Conservation (phyloP, 2,329 filamentous ascomycete species). For the Trichophyton schoenleinii region DNA sequence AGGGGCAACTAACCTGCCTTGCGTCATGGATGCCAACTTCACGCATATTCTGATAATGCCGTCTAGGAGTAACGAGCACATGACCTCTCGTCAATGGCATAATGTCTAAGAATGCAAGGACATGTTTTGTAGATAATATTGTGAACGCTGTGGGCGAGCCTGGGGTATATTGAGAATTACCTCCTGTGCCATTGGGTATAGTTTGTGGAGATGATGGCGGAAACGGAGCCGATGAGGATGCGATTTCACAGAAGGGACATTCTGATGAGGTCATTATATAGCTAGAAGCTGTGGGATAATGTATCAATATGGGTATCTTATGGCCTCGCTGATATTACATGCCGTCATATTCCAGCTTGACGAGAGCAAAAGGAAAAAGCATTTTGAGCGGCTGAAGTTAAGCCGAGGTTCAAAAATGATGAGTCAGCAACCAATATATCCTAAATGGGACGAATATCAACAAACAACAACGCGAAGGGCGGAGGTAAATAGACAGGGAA, state of each 20-base stretch:
- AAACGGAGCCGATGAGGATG: constrained; percentile 36
- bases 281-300: neutral
- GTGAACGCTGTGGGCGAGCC: constrained; percentile 33
- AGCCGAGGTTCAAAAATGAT: neutral
- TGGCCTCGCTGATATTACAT: neutral
- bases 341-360: neutral
- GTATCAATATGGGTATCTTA: neutral
- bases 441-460: neutral
- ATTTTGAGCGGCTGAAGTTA: neutral
- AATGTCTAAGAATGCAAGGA: constrained; percentile 87
- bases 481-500: neutral
- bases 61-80: constrained; percentile 65
- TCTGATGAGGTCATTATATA: neutral
- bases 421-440: constrained; percentile 1
- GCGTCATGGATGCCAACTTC: constrained; percentile 54
- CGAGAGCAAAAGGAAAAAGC: neutral
- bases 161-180: neutral
- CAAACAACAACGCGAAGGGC: neutral
- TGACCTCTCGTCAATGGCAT: constrained; percentile 76
- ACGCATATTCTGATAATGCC: constrained; percentile 64
- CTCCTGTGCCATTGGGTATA: constrained; percentile 11
- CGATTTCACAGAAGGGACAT: constrained; percentile 50
- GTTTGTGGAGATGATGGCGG: constrained; percentile 17
- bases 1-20: constrained; percentile 47
- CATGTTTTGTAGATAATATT: constrained; percentile 62